A percentile compares a stretch with the other conserved stretches of the same genome.
These are phyloP conservation scores for Mycothermus thermophilus DNA, from an alignment of 495 filamentous ascomycete species.

Conservation along the genomic window DNA sequence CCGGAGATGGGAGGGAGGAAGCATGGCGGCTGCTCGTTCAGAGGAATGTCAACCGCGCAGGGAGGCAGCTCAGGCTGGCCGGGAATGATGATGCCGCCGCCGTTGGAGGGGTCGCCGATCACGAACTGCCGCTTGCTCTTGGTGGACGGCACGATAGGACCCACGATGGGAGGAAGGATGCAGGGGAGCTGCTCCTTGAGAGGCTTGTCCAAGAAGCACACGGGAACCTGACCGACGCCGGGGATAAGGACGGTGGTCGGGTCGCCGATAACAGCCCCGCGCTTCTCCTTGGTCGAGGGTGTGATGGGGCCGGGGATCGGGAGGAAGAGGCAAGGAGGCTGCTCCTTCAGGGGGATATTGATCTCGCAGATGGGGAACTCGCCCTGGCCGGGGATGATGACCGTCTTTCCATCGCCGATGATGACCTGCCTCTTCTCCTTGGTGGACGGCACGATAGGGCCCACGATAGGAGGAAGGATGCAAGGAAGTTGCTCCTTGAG, in stretches of 20 bases:
- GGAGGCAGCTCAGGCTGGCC: conserved; percentile 5
- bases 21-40: conserved; percentile 12
- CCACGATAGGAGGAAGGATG: conserved; percentile 1
- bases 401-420: conserved; percentile 6
- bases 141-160: conserved; percentile 10
- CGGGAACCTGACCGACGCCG: background rate
- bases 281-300: conserved; percentile 4
- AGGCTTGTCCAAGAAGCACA: background rate
- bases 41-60: conserved; percentile 9
- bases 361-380: conserved; percentile 3
- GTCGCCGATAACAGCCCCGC: background rate
- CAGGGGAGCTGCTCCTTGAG: background rate
- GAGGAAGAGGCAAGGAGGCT: conserved; percentile 10
- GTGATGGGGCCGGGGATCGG: conserved; percentile 12
- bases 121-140: conserved; percentile 1
- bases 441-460: conserved; percentile 10
- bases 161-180: conserved; percentile 1
- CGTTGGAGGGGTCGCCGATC: conserved; percentile 6
- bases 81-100: conserved; percentile 5
- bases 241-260: background rate
- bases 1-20: conserved; percentile 18
- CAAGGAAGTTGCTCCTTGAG: background rate
- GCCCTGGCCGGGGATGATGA: conserved; percentile 4
- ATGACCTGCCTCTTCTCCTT: conserved; percentile 2
- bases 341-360: background rate